Percentiles rank a stretch among this genome's conserved stretches.
Conservation (phyloP, 805 yeast genomes). For the Pachysolen tannophilus region DNA sequence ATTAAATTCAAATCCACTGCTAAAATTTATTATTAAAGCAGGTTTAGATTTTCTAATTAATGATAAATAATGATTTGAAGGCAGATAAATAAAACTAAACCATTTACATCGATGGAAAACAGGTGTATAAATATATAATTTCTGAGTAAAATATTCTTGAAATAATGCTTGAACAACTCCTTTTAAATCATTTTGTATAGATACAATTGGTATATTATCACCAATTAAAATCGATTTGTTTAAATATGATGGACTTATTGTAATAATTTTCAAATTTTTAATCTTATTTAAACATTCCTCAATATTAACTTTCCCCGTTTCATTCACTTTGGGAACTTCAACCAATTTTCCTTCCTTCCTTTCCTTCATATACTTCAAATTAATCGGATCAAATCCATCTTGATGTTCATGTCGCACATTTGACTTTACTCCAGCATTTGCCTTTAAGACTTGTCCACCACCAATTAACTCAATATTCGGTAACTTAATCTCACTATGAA, state of each 20-base stretch:
- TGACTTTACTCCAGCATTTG: too few species aligned
- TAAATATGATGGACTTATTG: constrained; percentile 18
- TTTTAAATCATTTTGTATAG: constrained; percentile 16
- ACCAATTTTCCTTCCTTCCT: background rate
- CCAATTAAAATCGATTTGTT: constrained; percentile 8
- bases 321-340: background rate
- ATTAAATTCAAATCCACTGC: too few species aligned
- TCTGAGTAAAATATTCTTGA: background rate
- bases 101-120: background rate
- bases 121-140: too few species aligned
- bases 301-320: background rate
- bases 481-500: too few species aligned
- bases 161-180: constrained; percentile 4
- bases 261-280: background rate
- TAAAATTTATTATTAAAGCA: too few species aligned
- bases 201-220: constrained; percentile 9
- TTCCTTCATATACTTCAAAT: too few species aligned
- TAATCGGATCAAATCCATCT: too few species aligned
- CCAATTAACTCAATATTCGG: too few species aligned
- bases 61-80: constrained; percentile 15
- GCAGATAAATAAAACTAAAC: constrained; percentile 15
- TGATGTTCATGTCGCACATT: too few species aligned
- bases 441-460: too few species aligned
- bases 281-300: background rate
- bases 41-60: constrained; percentile 25